Base-by-base conservation (phyloP, 768 basidiomycete species). In the Suillus placidus region DNA sequence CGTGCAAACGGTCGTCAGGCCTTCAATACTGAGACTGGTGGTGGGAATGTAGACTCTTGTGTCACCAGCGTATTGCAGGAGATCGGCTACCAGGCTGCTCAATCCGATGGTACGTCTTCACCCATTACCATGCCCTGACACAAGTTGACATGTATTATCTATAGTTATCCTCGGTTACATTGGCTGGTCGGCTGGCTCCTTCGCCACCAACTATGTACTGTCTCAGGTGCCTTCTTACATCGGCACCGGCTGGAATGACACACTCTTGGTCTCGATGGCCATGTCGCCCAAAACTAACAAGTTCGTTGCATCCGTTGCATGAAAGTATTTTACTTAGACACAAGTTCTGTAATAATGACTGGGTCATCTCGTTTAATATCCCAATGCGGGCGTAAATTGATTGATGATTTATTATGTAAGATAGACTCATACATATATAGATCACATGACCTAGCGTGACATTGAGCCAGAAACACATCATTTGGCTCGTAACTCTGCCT, bases 121-220 rank as follows among this genome's bases (percentile, higher is more conserved):
- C 10, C 4, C 16, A 14, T 26, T 61, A 61, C 13, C 6, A 20
- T 55, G 8, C 51, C 3, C 57, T 30, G 20, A 18, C 6, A 40
- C 6, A 18, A 38, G 14, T 54, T 65, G 20, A 66, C 13, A 35
- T 67, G 23, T 51, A 9, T 30, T 32, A 10, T 14, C 32, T 34
- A 12, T 49, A 84, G 83, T 83, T 4, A 78, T 84, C 72, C 75
- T 87, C 16, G 87, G 87, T 23, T 88, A 85, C 69, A 72, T 83
- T 35, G 82, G 84, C 34, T 88, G 87, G 87, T 77, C 83, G 32
- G 87, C 86, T n/a, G 87, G 87, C n/a, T 80, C 81, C 63, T 87
- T 88, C 70, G 73, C 70, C 64, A 69, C 76, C 0, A 64, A 63
- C 63, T 81, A 83, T 64, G 69, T 71, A 23, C 74, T 82, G 30